phyloP scores from a whole-genome alignment of 371 early-diverging fungal species.

The Apophysomyces ossiformis region DNA sequence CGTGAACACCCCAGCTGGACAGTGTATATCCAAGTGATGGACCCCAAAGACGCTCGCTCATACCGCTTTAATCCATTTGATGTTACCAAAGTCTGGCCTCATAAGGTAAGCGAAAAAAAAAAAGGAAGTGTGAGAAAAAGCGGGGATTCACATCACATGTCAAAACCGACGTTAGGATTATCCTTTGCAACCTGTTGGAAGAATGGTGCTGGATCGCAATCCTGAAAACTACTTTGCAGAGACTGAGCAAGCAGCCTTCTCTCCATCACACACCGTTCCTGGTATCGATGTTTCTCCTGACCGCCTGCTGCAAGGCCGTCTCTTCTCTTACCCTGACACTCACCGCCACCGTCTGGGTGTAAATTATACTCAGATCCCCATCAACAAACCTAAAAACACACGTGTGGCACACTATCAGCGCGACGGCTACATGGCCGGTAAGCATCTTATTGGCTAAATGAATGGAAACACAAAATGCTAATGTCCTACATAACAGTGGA shows the following conservation, averaged over 20 bases:
- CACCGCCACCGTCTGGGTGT: conserved; percentile 80
- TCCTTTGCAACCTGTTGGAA: conserved; percentile 62
- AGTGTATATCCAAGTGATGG: conserved; percentile 78
- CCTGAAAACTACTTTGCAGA: conserved; percentile 86
- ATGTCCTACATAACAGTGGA: conserved; percentile 28
- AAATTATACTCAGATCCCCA: conserved; percentile 78
- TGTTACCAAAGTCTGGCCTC: conserved; percentile 67
- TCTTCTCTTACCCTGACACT: conserved; percentile 81
- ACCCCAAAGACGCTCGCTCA: conserved; percentile 70
- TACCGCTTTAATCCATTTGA: conserved; percentile 76
- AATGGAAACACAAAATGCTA: background rate
- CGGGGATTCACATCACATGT: conserved; percentile 1
- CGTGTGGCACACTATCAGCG: conserved; percentile 42
- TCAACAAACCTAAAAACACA: too few relatives aligned
- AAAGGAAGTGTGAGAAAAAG: conserved; percentile 1
- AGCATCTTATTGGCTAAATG: background rate
- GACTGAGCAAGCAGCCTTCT: conserved; percentile 80
- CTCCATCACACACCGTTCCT: conserved; percentile 73
- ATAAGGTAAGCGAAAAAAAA: conserved; percentile 48
- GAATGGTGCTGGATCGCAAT: conserved; percentile 75
- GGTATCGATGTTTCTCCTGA: conserved; percentile 77
- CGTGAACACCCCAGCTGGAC: conserved; percentile 81
- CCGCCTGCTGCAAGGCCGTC: conserved; percentile 79
- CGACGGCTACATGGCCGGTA: conserved; percentile 55
- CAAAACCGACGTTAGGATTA: conserved; percentile 24